A percentile compares a stretch with the other conserved stretches of the same genome.
These are phyloP conservation scores for Candida arabinofermentans DNA, from an alignment of 805 yeast genomes.

Conservation along the genomic window DNA sequence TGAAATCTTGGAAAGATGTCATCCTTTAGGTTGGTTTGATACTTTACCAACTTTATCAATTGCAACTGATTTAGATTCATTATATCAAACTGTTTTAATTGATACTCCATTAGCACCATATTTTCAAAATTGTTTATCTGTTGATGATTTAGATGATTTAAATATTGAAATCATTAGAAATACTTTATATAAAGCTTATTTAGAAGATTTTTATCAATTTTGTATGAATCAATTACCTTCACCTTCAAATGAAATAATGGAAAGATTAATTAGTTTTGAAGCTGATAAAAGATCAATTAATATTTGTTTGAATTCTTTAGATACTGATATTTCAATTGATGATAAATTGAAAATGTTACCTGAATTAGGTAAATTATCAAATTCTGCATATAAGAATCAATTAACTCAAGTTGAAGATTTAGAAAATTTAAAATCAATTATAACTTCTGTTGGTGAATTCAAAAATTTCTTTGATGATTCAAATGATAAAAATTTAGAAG, in stretches of 20 bases:
- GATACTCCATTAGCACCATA: conserved; percentile 98
- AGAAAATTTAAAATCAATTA: conserved; percentile 70
- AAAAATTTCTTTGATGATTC: conserved; percentile 50
- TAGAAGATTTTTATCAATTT: conserved; percentile 80
- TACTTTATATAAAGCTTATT: conserved; percentile 85
- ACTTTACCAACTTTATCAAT: conserved; percentile 92
- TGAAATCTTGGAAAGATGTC: conserved; percentile 86
- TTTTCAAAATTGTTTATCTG: conserved; percentile 82
- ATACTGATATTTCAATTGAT: conserved; percentile 70
- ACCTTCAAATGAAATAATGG: conserved; percentile 84
- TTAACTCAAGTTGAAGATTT: conserved; percentile 78
- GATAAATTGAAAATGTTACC: conserved; percentile 77
- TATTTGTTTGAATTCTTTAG: conserved; percentile 85
- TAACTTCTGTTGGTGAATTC: conserved; percentile 64
- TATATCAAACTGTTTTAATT: conserved; percentile 85
- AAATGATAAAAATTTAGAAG: conserved; percentile 69
- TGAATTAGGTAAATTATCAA: conserved; percentile 65
- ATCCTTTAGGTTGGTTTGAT: conserved; percentile 98
- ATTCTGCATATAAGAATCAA: conserved; percentile 63
- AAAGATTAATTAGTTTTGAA: conserved; percentile 74
- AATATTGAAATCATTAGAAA: conserved; percentile 95
- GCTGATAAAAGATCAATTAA: conserved; percentile 94
- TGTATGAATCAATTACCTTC: conserved; percentile 54
- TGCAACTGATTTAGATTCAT: conserved; percentile 91
- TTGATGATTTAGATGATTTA: conserved; percentile 88